phyloP scores from a whole-genome alignment of 306 rosid genomes.

The Medicago ruthenica region DNA sequence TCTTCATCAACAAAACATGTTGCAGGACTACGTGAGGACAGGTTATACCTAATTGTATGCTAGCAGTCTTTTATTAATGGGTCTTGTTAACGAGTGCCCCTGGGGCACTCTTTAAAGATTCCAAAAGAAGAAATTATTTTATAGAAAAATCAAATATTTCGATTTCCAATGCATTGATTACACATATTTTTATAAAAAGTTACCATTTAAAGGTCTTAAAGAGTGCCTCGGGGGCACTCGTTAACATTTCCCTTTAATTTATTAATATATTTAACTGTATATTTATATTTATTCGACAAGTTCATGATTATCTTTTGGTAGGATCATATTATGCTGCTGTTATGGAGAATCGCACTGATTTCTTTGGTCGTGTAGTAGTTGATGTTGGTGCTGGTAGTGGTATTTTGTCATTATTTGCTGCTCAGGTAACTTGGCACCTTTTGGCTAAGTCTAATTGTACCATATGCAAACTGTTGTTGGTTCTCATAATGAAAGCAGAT shows the following conservation, averaged over 20 bases:
- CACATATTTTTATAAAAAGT: too few species aligned
- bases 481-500: background rate
- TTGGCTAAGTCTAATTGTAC: constrained; percentile 22
- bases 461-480: background rate
- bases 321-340: constrained; percentile 95
- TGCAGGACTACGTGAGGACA: constrained; percentile 97
- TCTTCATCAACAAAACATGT: constrained; percentile 93
- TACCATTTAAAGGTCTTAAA: too few species aligned
- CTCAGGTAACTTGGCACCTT: constrained; percentile 67
- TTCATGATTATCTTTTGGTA: constrained; percentile 42
- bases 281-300: constrained; percentile 31
- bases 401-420: constrained; percentile 94
- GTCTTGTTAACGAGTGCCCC: too few species aligned
- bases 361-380: constrained; percentile 83
- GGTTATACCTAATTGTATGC: constrained; percentile 54
- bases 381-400: constrained; percentile 99
- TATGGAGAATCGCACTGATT: constrained; percentile 86
- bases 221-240: too few species aligned
- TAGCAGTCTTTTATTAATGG: background rate
- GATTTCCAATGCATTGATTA: too few species aligned
- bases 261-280: background rate
- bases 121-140: too few species aligned
- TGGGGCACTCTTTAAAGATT: too few species aligned
- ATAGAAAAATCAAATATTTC: too few species aligned
- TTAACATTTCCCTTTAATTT: too few species aligned